A percentile compares a stretch with the other conserved stretches of the same genome.
Conservation (phyloP, 2,329 filamentous ascomycete species). For the Verticillium nonalfalfae region DNA sequence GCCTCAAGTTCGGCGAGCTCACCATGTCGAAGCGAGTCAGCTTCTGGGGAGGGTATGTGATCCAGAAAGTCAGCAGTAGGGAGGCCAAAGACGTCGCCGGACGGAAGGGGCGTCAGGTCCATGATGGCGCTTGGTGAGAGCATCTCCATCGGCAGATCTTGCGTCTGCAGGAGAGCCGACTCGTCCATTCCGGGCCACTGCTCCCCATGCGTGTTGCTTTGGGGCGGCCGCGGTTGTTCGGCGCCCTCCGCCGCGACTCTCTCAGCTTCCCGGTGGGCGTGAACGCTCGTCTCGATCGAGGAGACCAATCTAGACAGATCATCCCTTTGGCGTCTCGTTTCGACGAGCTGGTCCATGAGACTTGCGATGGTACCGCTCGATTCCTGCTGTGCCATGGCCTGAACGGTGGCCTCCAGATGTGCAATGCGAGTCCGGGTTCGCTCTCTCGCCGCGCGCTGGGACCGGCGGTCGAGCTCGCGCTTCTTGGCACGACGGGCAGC, state of each 20-base stretch:
- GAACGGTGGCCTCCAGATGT: conserved; percentile 17
- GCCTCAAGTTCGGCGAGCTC: not conserved
- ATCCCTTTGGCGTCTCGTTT: conserved; percentile 16
- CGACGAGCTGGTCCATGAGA: conserved; percentile 14
- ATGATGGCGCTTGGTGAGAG: not conserved
- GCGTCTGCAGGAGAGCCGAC: not conserved
- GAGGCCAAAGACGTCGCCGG: not conserved
- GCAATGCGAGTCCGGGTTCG: conserved; percentile 19
- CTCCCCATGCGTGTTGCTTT: not conserved
- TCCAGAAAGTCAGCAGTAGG: not conserved
- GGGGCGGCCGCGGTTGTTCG: not conserved
- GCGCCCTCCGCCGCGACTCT: not conserved
- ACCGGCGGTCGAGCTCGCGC: conserved; percentile 20
- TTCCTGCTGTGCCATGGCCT: conserved; percentile 13
- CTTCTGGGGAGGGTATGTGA: not conserved
- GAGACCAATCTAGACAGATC: not conserved
- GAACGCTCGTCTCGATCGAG: conserved; percentile 1
- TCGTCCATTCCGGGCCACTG: not conserved
- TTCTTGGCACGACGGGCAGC: conserved; percentile 14
- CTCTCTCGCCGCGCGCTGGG: conserved; percentile 18
- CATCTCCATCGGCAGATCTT: not conserved
- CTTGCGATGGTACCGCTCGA: conserved; percentile 12
- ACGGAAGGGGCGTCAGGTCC: not conserved
- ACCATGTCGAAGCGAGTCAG: not conserved
- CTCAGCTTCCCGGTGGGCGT: conserved; percentile 1